Base-by-base conservation (phyloP, 805 yeast genomes). In the Ogataea siamensis region DNA sequence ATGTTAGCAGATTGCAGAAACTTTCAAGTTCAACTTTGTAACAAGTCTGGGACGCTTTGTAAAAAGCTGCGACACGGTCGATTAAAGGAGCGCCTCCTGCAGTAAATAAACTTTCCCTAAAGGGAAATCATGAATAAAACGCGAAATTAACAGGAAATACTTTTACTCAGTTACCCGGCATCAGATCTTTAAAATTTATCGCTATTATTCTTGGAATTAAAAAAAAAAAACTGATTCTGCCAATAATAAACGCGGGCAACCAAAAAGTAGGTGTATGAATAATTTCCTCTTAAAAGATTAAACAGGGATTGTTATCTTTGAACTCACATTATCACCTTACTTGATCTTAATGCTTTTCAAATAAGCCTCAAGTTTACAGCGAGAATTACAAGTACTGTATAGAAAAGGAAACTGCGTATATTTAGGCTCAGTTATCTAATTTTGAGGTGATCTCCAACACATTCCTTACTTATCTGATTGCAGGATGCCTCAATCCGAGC, bases 401-500 rank as follows among this genome's bases (percentile, higher is more conserved):
- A n/a, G n/a, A n/a, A n/a, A n/a, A n/a, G n/a, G n/a, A n/a, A n/a
- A n/a, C n/a, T n/a, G n/a, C n/a, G n/a, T n/a, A n/a, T n/a, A n/a
- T n/a, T n/a, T n/a, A n/a, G n/a, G n/a, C n/a, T n/a, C n/a, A n/a
- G n/a, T n/a, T n/a, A n/a, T n/a, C n/a, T n/a, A n/a, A n/a, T 22
- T 22, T 8, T 22, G 25, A 22, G 25, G 25, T n/a, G n/a, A n/a
- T n/a, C n/a, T n/a, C n/a, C n/a, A n/a, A n/a, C n/a, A n/a, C n/a
- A n/a, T n/a, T n/a, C n/a, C n/a, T n/a, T n/a, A n/a, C n/a, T n/a
- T n/a, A n/a, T 22, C 28, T n/a, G 22, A 14, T 10, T 12, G n/a
- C n/a, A 32, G 37, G 42, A 47, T 47, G 52, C 40, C 52, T 35
- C 47, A 38, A 19, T 38, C 55, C 9, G 55, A 50, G 42, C 51